Base-by-base conservation (phyloP, 169 alveolate genomes). In the Plasmodium vivax region DNA sequence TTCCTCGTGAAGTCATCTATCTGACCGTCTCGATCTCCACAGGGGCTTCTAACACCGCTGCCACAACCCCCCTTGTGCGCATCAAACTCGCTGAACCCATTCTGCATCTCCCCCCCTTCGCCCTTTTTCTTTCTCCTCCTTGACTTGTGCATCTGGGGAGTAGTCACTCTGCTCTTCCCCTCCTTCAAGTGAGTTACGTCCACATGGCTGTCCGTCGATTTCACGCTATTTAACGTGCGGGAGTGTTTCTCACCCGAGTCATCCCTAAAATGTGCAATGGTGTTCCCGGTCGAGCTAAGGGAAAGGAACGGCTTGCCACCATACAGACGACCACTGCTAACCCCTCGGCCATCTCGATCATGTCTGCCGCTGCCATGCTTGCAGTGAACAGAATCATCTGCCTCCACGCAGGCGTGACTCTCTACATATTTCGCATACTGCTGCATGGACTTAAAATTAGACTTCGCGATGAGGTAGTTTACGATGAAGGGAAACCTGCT, bases 381-480 rank as follows among this genome's bases (percentile, higher is more conserved):
- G 14, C 41, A 36, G 8, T 68, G 77, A 68, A 68, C 7, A 72
- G 84, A 8, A 43, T 9, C 54, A 30, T 71, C 19, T 32, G 23
- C 58, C 62, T 85, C 36, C 5, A 10, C 23, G n/a, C 19, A 36
- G 23, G 62, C 47, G 54, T 34, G 23, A 30, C 62, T 32, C 4
- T 90, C 90, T 32, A 90, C 23, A 80, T 90, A 90, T 43, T 80
- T 80, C 47, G 82, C 19, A 80, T 90, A 90, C 5, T 80, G 74
- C 27, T 58, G 32, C 38, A 90, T 51, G 27, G 90, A 80, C n/a
- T 45, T 90, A 90, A 43, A 80, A 41, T 80, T 79, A 2, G 91
- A 80, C 68, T 81, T 90, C 23, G 14, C 74, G 47, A 90, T 41
- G 45, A 90, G 71, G 47, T 80, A 51, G 32, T 80, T 47, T 41